Conservation (phyloP, 805 yeast species). For the Saturnispora besseyi region DNA sequence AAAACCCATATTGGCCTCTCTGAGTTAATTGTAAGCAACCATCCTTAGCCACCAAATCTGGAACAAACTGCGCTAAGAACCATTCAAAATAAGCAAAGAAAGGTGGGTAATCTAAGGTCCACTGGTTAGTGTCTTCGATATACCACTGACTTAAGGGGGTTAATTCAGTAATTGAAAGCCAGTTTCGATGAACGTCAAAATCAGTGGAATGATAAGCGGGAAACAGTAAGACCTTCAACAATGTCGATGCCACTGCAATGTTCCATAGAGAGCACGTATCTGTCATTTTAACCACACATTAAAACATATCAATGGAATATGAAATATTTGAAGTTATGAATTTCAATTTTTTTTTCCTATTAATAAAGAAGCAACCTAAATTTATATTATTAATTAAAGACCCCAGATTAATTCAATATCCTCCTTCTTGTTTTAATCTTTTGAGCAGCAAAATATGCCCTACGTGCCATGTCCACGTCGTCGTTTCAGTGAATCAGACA, state of each 20-base stretch:
- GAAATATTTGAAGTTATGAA: slow-evolving; percentile 14
- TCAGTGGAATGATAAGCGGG: slow-evolving; percentile 90
- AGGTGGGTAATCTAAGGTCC: slow-evolving; percentile 98
- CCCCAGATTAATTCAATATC: not conserved
- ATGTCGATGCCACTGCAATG: slow-evolving; percentile 55
- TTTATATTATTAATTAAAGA: not conserved
- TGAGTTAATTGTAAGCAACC: slow-evolving; percentile 68
- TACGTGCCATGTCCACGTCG: slow-evolving; percentile 11
- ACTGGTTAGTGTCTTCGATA: slow-evolving; percentile 62
- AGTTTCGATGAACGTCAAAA: slow-evolving; percentile 94
- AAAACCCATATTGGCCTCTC: slow-evolving; percentile 60
- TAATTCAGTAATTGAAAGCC: slow-evolving; percentile 83
- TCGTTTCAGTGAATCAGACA: slow-evolving; percentile 1
- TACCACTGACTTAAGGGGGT: slow-evolving; percentile 81
- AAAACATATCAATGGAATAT: not conserved
- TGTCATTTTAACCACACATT: not conserved
- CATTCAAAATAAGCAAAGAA: slow-evolving; percentile 95
- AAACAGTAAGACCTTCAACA: slow-evolving; percentile 52
- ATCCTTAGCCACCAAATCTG: slow-evolving; percentile 50
- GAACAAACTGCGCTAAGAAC: slow-evolving; percentile 63
- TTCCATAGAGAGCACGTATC: slow-evolving; percentile 48
- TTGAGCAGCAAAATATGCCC: slow-evolving; percentile 6
- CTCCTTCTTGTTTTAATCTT: too few species aligned
- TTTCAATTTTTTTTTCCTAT: slow-evolving; percentile 14
- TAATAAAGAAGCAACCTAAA: not conserved